A percentile compares a stretch with the other conserved stretches of the same genome.
Conservation (phyloP, 2,329 filamentous ascomycete species). For the Trematosphaeria pertusa region DNA sequence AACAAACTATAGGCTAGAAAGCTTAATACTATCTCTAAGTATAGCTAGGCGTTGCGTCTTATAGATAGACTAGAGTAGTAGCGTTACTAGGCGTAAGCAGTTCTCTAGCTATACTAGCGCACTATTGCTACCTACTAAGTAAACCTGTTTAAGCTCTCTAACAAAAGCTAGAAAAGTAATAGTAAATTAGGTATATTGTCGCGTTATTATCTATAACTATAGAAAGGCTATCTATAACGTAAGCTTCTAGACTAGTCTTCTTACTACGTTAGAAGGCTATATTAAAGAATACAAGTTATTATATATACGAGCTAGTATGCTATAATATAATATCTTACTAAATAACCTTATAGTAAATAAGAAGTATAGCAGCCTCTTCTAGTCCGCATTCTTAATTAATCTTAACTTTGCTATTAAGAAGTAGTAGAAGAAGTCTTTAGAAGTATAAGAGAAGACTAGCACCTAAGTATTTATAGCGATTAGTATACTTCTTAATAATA, state of each 20-base stretch:
- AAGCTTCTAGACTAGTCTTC: constrained; percentile 46
- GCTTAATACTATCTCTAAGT: constrained; percentile 27
- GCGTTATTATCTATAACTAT: constrained; percentile 52
- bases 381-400: too few species aligned
- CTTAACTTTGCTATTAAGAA: constrained; percentile 45
- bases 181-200: too few species aligned
- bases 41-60: constrained; percentile 21
- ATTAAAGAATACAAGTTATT: constrained; percentile 49
- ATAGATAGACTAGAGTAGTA: constrained; percentile 15
- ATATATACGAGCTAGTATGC: constrained; percentile 36
- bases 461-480: constrained; percentile 62
- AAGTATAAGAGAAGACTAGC: constrained; percentile 49
- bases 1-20: constrained; percentile 39
- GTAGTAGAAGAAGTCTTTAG: constrained; percentile 43
- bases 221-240: constrained; percentile 55
- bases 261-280: constrained; percentile 47
- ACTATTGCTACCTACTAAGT: constrained; percentile 22
- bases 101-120: constrained; percentile 12
- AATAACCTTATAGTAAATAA: too few species aligned
- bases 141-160: constrained; percentile 12
- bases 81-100: constrained; percentile 7
- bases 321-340: constrained; percentile 58
- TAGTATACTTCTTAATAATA: constrained; percentile 46
- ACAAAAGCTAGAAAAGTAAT: too few species aligned
- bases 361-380: constrained; percentile 49